phyloP scores from a whole-genome alignment of 345 rosid genomes.

The Eutrema japonicum region DNA sequence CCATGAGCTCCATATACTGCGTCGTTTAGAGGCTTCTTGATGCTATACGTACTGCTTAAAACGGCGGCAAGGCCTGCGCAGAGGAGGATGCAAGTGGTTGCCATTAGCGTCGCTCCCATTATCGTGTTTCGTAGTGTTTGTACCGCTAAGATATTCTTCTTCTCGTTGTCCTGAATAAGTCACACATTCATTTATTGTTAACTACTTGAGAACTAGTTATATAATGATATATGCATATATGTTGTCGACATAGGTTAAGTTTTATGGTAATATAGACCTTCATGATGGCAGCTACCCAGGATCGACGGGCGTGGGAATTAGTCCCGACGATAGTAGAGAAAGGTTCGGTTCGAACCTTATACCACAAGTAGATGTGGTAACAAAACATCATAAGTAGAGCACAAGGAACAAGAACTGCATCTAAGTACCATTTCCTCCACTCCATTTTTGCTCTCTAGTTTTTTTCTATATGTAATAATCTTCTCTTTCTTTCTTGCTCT shows the following conservation, averaged over 20 bases:
- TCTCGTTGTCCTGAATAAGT: slow-evolving; percentile 79
- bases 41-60: slow-evolving; percentile 89
- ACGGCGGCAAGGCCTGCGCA: slow-evolving; percentile 85
- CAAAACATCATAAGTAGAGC: slow-evolving; percentile 50
- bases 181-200: slow-evolving; percentile 3
- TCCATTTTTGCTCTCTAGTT: slow-evolving; percentile 34
- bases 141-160: slow-evolving; percentile 87
- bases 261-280: slow-evolving; percentile 52
- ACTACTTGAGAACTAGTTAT: slow-evolving; percentile 7
- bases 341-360: slow-evolving; percentile 73
- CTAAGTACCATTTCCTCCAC: slow-evolving; percentile 62
- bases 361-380: slow-evolving; percentile 76
- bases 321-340: slow-evolving; percentile 79
- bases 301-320: slow-evolving; percentile 61
- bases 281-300: slow-evolving; percentile 83
- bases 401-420: slow-evolving; percentile 70
- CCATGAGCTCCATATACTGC: slow-evolving; percentile 84
- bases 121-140: slow-evolving; percentile 86
- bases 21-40: slow-evolving; percentile 82
- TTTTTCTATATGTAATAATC: not conserved
- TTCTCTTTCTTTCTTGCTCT: slow-evolving; percentile 21
- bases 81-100: slow-evolving; percentile 86
- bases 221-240: not conserved
- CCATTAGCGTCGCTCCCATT: slow-evolving; percentile 97
- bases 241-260: not conserved